Evolutionary conservation across 345 rosid species (phyloP), one percentile per base, ranked within the genome.

Genomic region (Hibiscus syriacus): DNA sequence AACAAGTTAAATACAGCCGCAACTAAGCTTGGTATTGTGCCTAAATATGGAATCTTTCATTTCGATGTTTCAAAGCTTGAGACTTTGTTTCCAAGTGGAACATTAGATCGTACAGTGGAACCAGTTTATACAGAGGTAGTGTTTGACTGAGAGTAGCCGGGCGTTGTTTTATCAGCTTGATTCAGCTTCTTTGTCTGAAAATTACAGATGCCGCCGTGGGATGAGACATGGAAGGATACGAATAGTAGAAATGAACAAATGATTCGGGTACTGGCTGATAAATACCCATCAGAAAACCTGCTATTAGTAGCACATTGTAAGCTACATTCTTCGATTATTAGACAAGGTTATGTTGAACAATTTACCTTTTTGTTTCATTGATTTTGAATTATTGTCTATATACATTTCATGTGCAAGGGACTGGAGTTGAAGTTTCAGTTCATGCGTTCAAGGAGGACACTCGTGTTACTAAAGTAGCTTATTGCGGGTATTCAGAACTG

Each of bases 281-380:
- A 75, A 77, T 86, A 87, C 82, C 96, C 97, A 53, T 55, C 74
- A 26, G 90, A 93, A 64, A 90, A 90, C 70, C 70, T 93, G 85
- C 81, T 89, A 63, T 77, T 93, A 23, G 85, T 93, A 70, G 82
- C 98, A 2, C 98, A 89, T 57, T 97, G 97, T 90, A 80, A 74
- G 73, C 57, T 64, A 70, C 58, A 57, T 52, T 50, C 12, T 7
- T 25, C 55, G 10, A 16, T 26, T n/a, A 41, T 68, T 20, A 1
- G 9, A 48, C 23, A 61, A 61, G 17, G 19, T 38, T 10, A 3
- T 45, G 49, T 67, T 14, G n/a, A 0, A 1, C 6, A 0, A 14
- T 45, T 45, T 46, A 46, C 20, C 16, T 46, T n/a, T 2, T 17
- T 9, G 11, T 50, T 43, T 34, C 39, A 1, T 34, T 43, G n/a